Base-by-base conservation (phyloP, 495 filamentous ascomycete species). In the Lasiosphaeria ovina region DNA sequence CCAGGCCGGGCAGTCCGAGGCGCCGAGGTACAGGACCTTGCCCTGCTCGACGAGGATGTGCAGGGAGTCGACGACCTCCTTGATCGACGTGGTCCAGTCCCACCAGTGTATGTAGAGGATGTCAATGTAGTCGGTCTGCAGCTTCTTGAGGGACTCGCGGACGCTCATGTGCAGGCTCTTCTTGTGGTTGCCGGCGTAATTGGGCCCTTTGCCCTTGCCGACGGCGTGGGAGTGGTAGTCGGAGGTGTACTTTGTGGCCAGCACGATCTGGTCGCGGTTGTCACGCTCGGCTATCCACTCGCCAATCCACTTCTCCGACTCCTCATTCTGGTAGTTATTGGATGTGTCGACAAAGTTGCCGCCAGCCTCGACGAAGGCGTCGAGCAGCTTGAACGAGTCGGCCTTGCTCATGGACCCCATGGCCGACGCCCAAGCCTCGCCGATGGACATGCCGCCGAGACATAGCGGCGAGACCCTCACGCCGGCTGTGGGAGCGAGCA, bases 301-400 rank as follows among this genome's bases (percentile, higher is more conserved):
- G 42, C 87, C 87, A n/a, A 90, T 63, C 82, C 82, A 87, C 9
- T 59, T 62, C 66, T 89, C 87, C 5, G 81, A 85, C 44, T 87
- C 69, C 56, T 80, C 85, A 51, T 73, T 66, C 62, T 89, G 84
- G 74, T 90, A 90, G 69, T 74, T 79, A 61, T 82, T 86, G 44
- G 84, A 78, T 3, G 85, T 87, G 66, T 89, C 86, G 62, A 89
- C 84, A 72, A 89, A 88, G 72, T 89, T 89, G 51, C 86, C 86
- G 42, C 86, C 86, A 38, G 77, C 69, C 3, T 71, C 70, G 42
- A 77, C 77, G 72, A 79, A 86, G 62, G 70, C 74, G 67, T 88
- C 85, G 31, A 89, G 73, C 11, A 89, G 74, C 59, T 76, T 71
- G 67, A 87, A 64, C 0, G 61, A 58, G 54, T 51, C 44, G 31